Percentiles rank a stretch among this genome's conserved stretches.
Evolutionary conservation across 2,329 filamentous ascomycete genomes (phyloP).

Genomic region (Aspergillus sp.): DNA sequence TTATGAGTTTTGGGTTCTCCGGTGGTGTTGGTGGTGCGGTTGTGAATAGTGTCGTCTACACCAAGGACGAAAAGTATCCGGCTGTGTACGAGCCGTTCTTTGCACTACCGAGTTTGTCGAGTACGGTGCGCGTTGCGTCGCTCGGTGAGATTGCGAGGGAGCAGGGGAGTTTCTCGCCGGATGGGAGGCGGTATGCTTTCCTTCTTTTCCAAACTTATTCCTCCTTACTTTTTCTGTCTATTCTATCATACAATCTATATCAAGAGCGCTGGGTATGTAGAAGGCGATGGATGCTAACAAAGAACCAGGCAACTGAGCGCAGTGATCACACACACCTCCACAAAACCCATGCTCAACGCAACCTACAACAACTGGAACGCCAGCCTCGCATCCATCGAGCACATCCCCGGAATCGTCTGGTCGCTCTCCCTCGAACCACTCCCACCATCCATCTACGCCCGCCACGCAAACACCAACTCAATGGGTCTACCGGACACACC

Average conservation of each 20-base stretch:
- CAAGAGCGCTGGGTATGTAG: not conserved
- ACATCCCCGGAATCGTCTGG: slow-evolving; percentile 5
- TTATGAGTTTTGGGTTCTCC: not conserved
- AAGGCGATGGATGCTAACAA: not conserved
- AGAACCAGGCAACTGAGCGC: not conserved
- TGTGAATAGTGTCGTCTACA: slow-evolving; percentile 44
- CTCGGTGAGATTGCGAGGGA: not conserved
- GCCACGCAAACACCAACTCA: slow-evolving; percentile 26
- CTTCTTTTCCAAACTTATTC: too few relatives aligned
- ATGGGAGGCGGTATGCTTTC: slow-evolving; percentile 5
- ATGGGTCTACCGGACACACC: slow-evolving; percentile 9
- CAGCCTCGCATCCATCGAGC: not conserved
- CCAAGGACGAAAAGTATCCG: slow-evolving; percentile 40
- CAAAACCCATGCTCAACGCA: slow-evolving; percentile 32
- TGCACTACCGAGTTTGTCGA: not conserved
- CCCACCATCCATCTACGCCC: slow-evolving; percentile 12
- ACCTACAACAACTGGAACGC: slow-evolving; percentile 4
- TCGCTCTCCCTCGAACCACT: slow-evolving; percentile 13
- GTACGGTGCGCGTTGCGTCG: not conserved
- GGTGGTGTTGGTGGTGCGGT: slow-evolving; percentile 27
- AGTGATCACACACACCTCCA: slow-evolving; percentile 33
- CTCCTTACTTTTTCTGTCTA: not conserved
- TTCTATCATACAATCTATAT: slow-evolving; percentile 28
- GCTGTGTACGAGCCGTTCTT: slow-evolving; percentile 33
- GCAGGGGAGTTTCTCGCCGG: not conserved